Percentiles rank a stretch among this genome's conserved stretches.
Conservation (phyloP, 2,329 filamentous ascomycete species). For the Zymoseptoria passerinii region DNA sequence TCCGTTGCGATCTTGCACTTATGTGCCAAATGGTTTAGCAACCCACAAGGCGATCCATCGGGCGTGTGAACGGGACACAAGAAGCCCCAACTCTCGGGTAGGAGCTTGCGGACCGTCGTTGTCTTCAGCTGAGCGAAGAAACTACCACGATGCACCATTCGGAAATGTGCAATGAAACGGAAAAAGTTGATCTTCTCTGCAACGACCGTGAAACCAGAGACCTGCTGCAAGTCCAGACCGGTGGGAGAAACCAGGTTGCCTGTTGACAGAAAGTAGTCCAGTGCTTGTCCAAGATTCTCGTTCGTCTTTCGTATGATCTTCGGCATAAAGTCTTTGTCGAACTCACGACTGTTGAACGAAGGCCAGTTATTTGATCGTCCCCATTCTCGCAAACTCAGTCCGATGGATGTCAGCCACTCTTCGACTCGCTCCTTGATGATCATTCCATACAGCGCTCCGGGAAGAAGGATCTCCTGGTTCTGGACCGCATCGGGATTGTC, state of each 20-base stretch:
- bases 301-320: conserved; percentile 75
- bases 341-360: conserved; percentile 65
- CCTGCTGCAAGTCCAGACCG: conserved; percentile 88
- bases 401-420: conserved; percentile 69
- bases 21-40: conserved; percentile 90
- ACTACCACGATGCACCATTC: conserved; percentile 96
- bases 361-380: conserved; percentile 43
- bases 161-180: conserved; percentile 97
- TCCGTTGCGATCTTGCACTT: conserved; percentile 85
- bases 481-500: conserved; percentile 97
- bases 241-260: conserved; percentile 88
- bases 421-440: conserved; percentile 92
- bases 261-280: conserved; percentile 95
- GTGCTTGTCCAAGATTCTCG: conserved; percentile 74
- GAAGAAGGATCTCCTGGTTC: conserved; percentile 89
- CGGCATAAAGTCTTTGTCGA: conserved; percentile 68
- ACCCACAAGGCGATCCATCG: conserved; percentile 87
- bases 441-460: conserved; percentile 89
- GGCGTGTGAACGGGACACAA: conserved; percentile 95
- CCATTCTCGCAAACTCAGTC: conserved; percentile 41
- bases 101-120: conserved; percentile 86
- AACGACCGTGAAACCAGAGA: conserved; percentile 89
- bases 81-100: conserved; percentile 97
- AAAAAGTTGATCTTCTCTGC: conserved; percentile 99
- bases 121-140: conserved; percentile 98